These are phyloP conservation scores for Suillus hirtellus DNA, from an alignment of 768 basidiomycete genomes.

Conservation along the genomic window DNA sequence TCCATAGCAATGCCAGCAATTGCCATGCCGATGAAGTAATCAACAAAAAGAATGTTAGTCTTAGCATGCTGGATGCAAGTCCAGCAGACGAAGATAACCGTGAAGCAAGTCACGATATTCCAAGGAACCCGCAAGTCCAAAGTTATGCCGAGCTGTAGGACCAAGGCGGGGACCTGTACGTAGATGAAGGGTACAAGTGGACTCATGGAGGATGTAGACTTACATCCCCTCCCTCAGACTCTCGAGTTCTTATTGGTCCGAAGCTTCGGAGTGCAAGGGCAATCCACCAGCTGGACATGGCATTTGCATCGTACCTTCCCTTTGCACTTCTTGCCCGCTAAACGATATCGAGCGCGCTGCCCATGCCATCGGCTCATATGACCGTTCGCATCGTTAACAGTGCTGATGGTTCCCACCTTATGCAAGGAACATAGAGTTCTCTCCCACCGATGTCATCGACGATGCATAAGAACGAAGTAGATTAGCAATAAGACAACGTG, in stretches of 20 bases:
- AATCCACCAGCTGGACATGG: no score
- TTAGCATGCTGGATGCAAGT: conserved; percentile 2
- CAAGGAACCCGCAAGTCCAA: neutral
- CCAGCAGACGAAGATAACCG: neutral
- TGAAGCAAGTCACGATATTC: neutral
- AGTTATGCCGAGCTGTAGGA: neutral
- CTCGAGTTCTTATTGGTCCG: neutral
- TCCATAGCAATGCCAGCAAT: conserved; percentile 25
- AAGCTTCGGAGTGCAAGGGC: neutral
- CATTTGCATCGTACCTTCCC: neutral
- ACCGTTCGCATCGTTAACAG: no score
- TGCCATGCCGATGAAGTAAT: conserved; percentile 11
- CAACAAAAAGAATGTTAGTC: neutral
- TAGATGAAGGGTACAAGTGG: neutral
- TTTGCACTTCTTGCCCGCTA: neutral
- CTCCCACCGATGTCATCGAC: no score
- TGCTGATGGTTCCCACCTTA: no score
- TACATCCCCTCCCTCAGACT: neutral
- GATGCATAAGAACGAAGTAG: no score
- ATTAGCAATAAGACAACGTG: no score
- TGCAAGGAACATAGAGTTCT: no score
- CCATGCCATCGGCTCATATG: no score
- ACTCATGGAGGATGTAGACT: neutral
- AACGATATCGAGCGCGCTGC: neutral
- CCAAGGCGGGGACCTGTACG: neutral